Base-by-base conservation (phyloP, 176 grass and related monocot species). In the Oryza glumipatula region DNA sequence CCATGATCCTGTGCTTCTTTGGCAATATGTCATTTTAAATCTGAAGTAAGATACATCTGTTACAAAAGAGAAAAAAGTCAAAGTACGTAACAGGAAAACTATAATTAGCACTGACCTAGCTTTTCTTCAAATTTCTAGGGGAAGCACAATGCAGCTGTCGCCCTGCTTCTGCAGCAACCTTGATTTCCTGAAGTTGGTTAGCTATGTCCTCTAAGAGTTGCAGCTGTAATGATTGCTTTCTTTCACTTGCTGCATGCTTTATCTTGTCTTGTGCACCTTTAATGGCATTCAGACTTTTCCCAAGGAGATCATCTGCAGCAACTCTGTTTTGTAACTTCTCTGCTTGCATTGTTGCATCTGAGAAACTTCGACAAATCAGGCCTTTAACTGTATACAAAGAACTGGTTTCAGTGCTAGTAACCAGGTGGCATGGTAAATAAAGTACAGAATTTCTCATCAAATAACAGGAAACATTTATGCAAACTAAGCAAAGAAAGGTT, bases 121-220 rank as follows among this genome's bases (percentile, higher is more conserved):
- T 76, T 75, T 83, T 87, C 76, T 87, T 91, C 21, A 70, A 76
- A 69, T 3, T 56, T 84, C 80, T 84, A 56, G 89, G 84, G 87
- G 81, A 21, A 79, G 74, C 69, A 77, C 70, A 68, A 5, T 75
- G 71, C 61, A 87, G 81, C 39, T 67, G 79, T 58, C 86, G 52
- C 67, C 82, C 84, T 81, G 79, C 15, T 89, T 95, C 88, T 32
- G 91, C 85, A 58, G 79, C 82, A 82, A 83, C 76, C 75, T 88
- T 94, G 61, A 94, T 92, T 89, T 86, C 91, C 54, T 92, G 80
- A 81, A 96, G 91, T 82, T 96, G 93, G 69, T 80, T 81, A 70
- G 93, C 86, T 87, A 94, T 95, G 68, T 98, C 96, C 86, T 94
- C 88, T 48, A 96, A 82, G 44, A 94, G 88, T 75, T 85, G 90